These are phyloP conservation scores for Phytophthora vignae DNA, from an alignment of 352 stramenopile genomes.

Conservation along the genomic window DNA sequence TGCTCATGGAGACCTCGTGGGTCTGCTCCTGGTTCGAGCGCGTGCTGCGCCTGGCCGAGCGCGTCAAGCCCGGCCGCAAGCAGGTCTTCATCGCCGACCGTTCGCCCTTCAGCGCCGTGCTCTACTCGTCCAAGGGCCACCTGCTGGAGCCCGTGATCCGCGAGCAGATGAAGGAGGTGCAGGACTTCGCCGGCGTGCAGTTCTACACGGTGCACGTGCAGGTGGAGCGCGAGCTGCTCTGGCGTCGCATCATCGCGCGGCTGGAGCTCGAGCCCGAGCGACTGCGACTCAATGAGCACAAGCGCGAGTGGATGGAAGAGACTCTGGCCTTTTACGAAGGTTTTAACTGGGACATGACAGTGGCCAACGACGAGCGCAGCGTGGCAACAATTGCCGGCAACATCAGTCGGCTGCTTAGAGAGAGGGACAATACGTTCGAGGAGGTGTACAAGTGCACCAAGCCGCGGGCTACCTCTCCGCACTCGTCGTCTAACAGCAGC, in stretches of 20 bases:
- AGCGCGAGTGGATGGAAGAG: constrained; percentile 87
- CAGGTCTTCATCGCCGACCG: constrained; percentile 88
- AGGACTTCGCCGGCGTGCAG: constrained; percentile 73
- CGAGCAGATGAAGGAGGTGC: constrained; percentile 84
- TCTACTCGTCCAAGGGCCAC: constrained; percentile 77
- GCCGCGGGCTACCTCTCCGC: constrained; percentile 20
- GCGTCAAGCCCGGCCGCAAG: constrained; percentile 51
- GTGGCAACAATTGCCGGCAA: constrained; percentile 62
- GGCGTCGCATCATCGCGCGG: constrained; percentile 72
- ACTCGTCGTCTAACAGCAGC: constrained; percentile 51
- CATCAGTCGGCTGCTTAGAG: constrained; percentile 55
- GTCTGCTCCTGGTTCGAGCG: constrained; percentile 92
- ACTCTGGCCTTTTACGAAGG: constrained; percentile 82
- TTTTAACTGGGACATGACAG: constrained; percentile 82
- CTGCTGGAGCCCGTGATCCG: constrained; percentile 86
- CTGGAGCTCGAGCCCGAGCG: constrained; percentile 78
- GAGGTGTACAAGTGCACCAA: constrained; percentile 70
- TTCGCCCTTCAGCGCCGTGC: constrained; percentile 86
- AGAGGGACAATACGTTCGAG: constrained; percentile 73
- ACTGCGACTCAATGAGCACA: constrained; percentile 83
- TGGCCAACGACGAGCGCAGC: constrained; percentile 70
- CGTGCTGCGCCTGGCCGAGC: constrained; percentile 74
- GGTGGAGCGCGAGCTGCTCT: constrained; percentile 81
- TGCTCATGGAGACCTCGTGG: constrained; percentile 92
- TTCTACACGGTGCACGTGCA: constrained; percentile 89